phyloP scores from a whole-genome alignment of 805 yeast species.

The Sugiyamaella marilandica region DNA sequence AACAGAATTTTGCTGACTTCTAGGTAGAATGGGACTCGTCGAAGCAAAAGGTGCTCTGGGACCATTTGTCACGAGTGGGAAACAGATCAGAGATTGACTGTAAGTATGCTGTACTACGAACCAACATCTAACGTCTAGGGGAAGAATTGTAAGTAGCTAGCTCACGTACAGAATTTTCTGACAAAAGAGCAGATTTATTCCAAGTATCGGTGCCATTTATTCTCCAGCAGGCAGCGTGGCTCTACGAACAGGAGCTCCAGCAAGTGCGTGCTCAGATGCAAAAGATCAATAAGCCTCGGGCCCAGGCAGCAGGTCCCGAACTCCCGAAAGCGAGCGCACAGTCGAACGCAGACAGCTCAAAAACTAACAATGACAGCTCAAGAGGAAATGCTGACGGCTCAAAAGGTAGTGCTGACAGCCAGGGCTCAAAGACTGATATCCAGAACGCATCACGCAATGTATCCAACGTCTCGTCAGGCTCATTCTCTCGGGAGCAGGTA shows the following conservation, averaged over 20 bases:
- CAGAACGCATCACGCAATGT: neutral
- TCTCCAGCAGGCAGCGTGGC: slow-evolving; percentile 41
- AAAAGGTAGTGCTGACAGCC: neutral
- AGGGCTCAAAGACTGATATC: neutral
- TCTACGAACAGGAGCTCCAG: slow-evolving; percentile 37
- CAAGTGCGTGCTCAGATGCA: slow-evolving; percentile 33
- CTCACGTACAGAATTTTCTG: slow-evolving; percentile 14
- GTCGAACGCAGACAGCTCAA: neutral
- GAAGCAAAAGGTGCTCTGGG: slow-evolving; percentile 34
- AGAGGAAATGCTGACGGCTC: neutral
- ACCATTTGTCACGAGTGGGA: slow-evolving; percentile 31
- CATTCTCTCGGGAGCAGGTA: neutral
- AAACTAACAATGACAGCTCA: neutral
- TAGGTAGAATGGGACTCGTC: slow-evolving; percentile 30
- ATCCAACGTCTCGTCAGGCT: neutral
- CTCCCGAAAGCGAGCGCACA: neutral
- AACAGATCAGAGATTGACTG: slow-evolving; percentile 33
- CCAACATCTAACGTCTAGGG: slow-evolving; percentile 9
- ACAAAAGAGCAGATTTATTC: slow-evolving; percentile 31
- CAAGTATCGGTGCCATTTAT: slow-evolving; percentile 35
- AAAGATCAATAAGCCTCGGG: slow-evolving; percentile 7
- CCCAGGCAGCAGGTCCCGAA: neutral
- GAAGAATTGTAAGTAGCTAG: slow-evolving; percentile 9
- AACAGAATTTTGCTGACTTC: neutral
- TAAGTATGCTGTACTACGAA: slow-evolving; percentile 9